These are phyloP conservation scores for Rutstroemia sp. DNA, from an alignment of 2,329 filamentous ascomycete species.

Conservation along the genomic window DNA sequence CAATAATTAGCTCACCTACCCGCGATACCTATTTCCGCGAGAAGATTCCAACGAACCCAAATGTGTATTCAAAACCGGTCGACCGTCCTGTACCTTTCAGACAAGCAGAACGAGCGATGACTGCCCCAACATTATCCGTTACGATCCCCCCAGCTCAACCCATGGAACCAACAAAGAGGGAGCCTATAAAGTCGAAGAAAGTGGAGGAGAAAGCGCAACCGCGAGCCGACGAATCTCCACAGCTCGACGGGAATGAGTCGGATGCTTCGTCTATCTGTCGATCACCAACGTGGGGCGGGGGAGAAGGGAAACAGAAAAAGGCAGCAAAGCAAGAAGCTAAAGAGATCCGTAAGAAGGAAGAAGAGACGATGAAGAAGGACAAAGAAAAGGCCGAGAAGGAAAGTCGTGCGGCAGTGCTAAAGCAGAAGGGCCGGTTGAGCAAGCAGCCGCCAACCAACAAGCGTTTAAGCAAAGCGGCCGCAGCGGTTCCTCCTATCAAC, in stretches of 20 bases:
- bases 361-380: conserved; percentile 33
- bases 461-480: not conserved
- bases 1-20: not conserved
- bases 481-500: not conserved
- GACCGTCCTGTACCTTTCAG: conserved; percentile 6
- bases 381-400: conserved; percentile 33
- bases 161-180: not conserved
- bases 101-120: conserved; percentile 18
- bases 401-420: conserved; percentile 17
- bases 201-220: not conserved
- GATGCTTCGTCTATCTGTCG: conserved; percentile 43
- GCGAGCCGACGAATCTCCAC: not conserved
- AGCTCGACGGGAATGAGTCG: conserved; percentile 15
- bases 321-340: conserved; percentile 36
- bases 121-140: conserved; percentile 16
- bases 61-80: conserved; percentile 9
- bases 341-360: conserved; percentile 35
- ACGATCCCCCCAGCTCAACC: conserved; percentile 12
- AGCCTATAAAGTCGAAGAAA: not conserved
- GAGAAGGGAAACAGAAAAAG: conserved; percentile 39
- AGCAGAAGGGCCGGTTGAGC: conserved; percentile 23
- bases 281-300: conserved; percentile 55
- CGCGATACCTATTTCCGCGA: conserved; percentile 3
- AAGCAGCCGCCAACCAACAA: conserved; percentile 25
- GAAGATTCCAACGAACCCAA: conserved; percentile 3